A percentile compares a stretch with the other conserved stretches of the same genome.
Evolutionary conservation across 352 stramenopile genomes (phyloP).

Genomic region (Blastocystis hominis): DNA sequence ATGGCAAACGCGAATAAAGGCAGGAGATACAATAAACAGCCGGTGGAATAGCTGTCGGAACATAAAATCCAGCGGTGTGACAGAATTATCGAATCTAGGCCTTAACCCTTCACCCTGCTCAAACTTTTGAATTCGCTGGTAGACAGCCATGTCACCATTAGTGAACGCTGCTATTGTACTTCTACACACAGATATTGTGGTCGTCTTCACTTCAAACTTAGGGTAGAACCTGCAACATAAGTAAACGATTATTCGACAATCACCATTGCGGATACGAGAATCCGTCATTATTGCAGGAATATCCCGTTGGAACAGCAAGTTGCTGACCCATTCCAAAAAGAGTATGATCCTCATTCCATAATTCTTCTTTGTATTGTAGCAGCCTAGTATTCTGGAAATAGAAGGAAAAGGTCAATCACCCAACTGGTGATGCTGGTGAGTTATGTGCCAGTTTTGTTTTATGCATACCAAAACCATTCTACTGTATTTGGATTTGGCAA

Average conservation of each 20-base stretch:
- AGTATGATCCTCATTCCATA: too few relatives aligned
- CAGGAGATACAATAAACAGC: conserved; percentile 34
- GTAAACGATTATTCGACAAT: neutral
- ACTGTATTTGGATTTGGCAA: too few relatives aligned
- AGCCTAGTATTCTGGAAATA: too few relatives aligned
- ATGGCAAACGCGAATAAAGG: conserved; percentile 14
- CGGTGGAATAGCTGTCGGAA: conserved; percentile 44
- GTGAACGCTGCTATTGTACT: neutral
- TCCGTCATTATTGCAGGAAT: neutral
- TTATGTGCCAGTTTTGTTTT: too few relatives aligned
- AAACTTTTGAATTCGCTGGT: conserved; percentile 41
- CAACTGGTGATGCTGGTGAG: too few relatives aligned
- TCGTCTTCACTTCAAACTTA: conserved; percentile 9
- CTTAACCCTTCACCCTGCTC: neutral
- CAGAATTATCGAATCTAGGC: conserved; percentile 33
- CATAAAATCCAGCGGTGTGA: conserved; percentile 39
- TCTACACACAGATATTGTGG: neutral
- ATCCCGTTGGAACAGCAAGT: conserved; percentile 43
- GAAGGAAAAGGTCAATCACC: too few relatives aligned
- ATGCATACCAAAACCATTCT: too few relatives aligned
- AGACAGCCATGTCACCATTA: conserved; percentile 23
- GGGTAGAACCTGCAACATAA: conserved; percentile 32
- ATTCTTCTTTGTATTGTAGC: too few relatives aligned
- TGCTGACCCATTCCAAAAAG: conserved; percentile 24
- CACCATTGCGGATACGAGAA: conserved; percentile 33